Conservation (phyloP, 23 red algal genomes). For the Gracilaria caudata region DNA sequence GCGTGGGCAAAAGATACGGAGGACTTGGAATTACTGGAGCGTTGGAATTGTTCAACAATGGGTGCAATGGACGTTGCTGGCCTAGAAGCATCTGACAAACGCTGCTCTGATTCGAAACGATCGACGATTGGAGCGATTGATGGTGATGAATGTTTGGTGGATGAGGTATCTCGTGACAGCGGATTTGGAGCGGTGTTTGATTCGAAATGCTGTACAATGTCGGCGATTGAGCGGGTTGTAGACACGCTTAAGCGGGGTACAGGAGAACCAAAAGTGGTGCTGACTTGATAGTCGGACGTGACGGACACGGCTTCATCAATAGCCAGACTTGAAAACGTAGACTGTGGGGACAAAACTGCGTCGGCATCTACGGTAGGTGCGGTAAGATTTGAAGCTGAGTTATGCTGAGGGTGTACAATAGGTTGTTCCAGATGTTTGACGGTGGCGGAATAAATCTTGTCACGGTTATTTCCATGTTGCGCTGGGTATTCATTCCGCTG, state of each 20-base stretch:
- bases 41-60: slow-evolving; percentile 22
- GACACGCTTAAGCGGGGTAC: not conserved
- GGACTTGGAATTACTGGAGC: slow-evolving; percentile 1
- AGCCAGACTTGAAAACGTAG: slow-evolving; percentile 6
- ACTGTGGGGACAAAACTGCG: not conserved
- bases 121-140: slow-evolving; percentile 19
- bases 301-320: slow-evolving; percentile 33
- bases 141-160: not conserved
- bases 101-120: not conserved
- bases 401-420: not conserved
- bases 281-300: slow-evolving; percentile 32
- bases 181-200: not conserved
- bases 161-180: not conserved
- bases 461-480: not conserved
- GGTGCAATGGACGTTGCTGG: not conserved
- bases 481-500: slow-evolving; percentile 30
- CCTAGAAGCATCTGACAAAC: not conserved
- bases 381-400: not conserved
- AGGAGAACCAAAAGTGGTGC: not conserved
- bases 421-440: slow-evolving; percentile 21
- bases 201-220: slow-evolving; percentile 60
- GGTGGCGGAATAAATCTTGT: slow-evolving; percentile 14
- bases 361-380: slow-evolving; percentile 5
- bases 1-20: slow-evolving; percentile 7
- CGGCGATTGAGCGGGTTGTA: slow-evolving; percentile 44